A percentile compares a stretch with the other conserved stretches of the same genome.
Evolutionary conservation across 805 yeast genomes (phyloP).

Genomic region (Hanseniaspora vineae): DNA sequence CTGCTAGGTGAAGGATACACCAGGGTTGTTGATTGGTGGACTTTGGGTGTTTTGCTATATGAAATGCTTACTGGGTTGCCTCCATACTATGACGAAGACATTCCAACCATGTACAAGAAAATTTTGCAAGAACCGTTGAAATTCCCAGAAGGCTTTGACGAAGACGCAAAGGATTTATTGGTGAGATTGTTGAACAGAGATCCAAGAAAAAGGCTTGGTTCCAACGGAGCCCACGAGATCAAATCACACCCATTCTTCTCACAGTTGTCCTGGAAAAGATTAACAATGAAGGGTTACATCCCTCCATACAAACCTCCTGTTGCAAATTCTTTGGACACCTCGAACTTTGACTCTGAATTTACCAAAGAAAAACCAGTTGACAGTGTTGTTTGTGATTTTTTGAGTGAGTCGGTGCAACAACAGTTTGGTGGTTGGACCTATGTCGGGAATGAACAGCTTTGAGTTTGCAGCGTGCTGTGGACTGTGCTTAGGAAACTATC

Average conservation of each 20-base stretch:
- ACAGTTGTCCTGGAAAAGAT: constrained; percentile 80
- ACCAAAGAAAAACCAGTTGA: constrained; percentile 90
- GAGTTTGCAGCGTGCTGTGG: constrained; percentile 15
- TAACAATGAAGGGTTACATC: constrained; percentile 73
- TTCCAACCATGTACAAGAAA: constrained; percentile 85
- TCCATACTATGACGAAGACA: constrained; percentile 92
- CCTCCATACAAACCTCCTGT: constrained; percentile 96
- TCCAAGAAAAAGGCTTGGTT: constrained; percentile 66
- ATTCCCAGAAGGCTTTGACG: constrained; percentile 80
- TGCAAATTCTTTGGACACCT: constrained; percentile 72
- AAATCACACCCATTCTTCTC: constrained; percentile 75
- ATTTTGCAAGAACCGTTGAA: constrained; percentile 78
- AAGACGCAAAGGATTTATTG: constrained; percentile 72
- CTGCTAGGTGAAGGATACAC: constrained; percentile 88
- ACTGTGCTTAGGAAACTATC: no score
- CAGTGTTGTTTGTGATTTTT: constrained; percentile 83
- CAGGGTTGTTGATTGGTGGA: constrained; percentile 97
- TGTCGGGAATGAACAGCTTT: constrained; percentile 46
- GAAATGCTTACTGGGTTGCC: constrained; percentile 97
- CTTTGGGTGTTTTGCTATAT: constrained; percentile 81
- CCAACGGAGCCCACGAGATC: constrained; percentile 72
- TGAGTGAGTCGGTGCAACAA: constrained; percentile 90
- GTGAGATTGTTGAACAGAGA: constrained; percentile 70
- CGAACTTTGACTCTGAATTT: constrained; percentile 86
- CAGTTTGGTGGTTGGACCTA: constrained; percentile 99